A percentile compares a stretch with the other conserved stretches of the same genome.
Evolutionary conservation across 257 asterid genomes (phyloP).

Genomic region (Datura wrightii): DNA sequence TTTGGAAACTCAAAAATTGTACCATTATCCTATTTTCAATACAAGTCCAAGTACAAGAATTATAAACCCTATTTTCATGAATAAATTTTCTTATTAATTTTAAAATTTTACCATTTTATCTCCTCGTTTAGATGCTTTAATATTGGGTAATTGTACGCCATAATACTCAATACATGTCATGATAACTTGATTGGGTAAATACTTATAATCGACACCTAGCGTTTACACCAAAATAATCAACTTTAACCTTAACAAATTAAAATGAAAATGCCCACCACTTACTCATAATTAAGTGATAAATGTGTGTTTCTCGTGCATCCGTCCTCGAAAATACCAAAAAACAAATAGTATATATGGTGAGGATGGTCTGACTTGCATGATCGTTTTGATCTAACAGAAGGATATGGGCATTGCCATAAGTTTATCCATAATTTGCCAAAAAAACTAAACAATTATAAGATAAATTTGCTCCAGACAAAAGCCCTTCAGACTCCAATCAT

Average conservation of each 20-base stretch:
- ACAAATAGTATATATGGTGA: neutral
- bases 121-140: neutral
- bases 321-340: neutral
- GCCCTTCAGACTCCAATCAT: neutral
- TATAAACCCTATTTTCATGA: constrained; percentile 16
- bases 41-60: neutral
- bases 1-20: neutral
- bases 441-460: neutral
- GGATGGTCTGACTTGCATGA: constrained; percentile 14
- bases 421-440: constrained; percentile 10
- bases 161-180: neutral
- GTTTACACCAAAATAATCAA: neutral
- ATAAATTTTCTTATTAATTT: neutral
- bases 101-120: neutral
- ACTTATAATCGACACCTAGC: too few relatives aligned
- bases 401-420: neutral
- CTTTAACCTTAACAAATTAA: neutral
- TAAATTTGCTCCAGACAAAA: neutral
- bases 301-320: neutral
- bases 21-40: neutral
- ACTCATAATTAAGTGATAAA: neutral
- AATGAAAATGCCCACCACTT: neutral
- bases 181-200: neutral
- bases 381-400: neutral
- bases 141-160: neutral